Conservation (phyloP, 306 rosid species). For the Boehmeria nivea region DNA sequence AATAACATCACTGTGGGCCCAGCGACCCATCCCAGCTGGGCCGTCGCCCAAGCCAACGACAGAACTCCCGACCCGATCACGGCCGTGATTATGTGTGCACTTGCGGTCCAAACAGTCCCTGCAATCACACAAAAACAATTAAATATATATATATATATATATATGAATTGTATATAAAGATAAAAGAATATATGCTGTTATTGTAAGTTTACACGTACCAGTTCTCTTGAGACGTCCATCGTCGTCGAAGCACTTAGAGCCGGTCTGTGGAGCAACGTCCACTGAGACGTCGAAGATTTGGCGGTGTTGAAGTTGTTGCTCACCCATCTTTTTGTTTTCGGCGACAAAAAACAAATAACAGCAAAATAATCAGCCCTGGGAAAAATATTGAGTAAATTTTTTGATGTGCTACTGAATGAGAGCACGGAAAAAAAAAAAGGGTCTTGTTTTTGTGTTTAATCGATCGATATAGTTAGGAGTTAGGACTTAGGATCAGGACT, state of each 20-base stretch:
- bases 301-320: slow-evolving; percentile 30
- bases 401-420: too few species aligned
- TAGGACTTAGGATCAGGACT: too few species aligned
- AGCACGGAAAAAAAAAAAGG: background rate
- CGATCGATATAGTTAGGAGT: too few species aligned
- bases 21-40: slow-evolving; percentile 92
- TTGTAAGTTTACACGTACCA: too few species aligned
- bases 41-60: slow-evolving; percentile 76
- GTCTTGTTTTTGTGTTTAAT: background rate
- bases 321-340: slow-evolving; percentile 45
- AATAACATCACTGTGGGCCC: slow-evolving; percentile 70
- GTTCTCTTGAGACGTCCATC: slow-evolving; percentile 84
- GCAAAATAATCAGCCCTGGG: too few species aligned
- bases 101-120: slow-evolving; percentile 77
- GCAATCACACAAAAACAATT: background rate
- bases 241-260: slow-evolving; percentile 65
- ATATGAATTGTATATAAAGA: background rate
- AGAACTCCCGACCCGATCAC: slow-evolving; percentile 86
- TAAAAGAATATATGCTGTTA: too few species aligned
- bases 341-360: too few species aligned
- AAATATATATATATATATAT: background rate
- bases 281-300: slow-evolving; percentile 48
- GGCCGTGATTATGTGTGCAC: slow-evolving; percentile 84
- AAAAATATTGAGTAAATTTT: too few species aligned
- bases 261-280: slow-evolving; percentile 38